phyloP scores from a whole-genome alignment of 225 moss, liverwort and hornwort species.

The Marchantia paleacea region DNA sequence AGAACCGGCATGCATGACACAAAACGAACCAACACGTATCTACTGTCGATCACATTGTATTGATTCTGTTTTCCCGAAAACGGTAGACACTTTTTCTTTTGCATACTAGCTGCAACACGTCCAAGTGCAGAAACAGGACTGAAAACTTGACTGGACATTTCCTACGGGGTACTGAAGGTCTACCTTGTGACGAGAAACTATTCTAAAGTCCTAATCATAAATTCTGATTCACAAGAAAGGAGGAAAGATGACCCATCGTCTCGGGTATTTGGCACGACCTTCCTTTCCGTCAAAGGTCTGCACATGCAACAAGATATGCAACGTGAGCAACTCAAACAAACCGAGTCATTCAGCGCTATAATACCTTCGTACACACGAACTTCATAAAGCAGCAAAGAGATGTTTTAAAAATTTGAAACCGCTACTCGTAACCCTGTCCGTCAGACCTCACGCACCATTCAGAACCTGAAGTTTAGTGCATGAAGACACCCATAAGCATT shows the following conservation, averaged over 20 bases:
- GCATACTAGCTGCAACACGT: not conserved
- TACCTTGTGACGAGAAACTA: not conserved
- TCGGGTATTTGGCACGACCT: conserved; percentile 82
- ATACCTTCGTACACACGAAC: not conserved
- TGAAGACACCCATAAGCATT: not conserved
- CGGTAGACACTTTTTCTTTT: not conserved
- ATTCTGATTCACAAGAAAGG: conserved; percentile 67
- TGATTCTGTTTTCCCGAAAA: not conserved
- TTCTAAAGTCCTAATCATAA: not conserved
- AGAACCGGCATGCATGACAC: not conserved
- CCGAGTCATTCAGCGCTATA: not conserved
- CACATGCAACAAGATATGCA: conserved; percentile 20
- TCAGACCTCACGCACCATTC: not conserved
- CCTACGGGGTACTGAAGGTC: not conserved
- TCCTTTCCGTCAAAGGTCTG: conserved; percentile 96
- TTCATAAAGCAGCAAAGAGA: not conserved
- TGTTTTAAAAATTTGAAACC: too few relatives aligned
- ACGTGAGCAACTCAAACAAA: conserved; percentile 1
- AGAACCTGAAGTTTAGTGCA: not conserved
- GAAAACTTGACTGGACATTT: not conserved
- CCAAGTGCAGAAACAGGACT: not conserved
- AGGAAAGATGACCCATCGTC: conserved; percentile 96
- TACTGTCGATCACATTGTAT: not conserved
- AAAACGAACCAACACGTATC: not conserved
- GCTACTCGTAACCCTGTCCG: too few relatives aligned